Conservation (phyloP, 2,329 filamentous ascomycete genomes). For the Mycosphaerelloides madeirae region DNA sequence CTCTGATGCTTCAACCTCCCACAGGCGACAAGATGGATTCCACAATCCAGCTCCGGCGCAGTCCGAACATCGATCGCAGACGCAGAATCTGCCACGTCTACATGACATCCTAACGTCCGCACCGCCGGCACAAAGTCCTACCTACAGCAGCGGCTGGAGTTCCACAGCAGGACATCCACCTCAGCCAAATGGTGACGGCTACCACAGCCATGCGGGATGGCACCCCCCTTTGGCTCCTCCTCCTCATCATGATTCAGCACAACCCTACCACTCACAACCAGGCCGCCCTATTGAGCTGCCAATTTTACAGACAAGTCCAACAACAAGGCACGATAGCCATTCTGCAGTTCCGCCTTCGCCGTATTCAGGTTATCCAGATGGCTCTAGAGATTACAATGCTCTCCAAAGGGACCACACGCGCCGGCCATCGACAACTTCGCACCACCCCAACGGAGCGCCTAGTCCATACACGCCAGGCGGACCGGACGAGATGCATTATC, state of each 20-base stretch:
- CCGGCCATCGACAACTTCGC: constrained; percentile 20
- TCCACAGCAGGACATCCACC: constrained; percentile 9
- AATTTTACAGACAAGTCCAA: constrained; percentile 27
- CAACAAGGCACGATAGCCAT: constrained; percentile 20
- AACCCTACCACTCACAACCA: constrained; percentile 14
- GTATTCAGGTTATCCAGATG: constrained; percentile 21
- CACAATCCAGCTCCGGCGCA: constrained; percentile 10
- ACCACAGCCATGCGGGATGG: constrained; percentile 13
- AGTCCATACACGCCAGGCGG: constrained; percentile 23
- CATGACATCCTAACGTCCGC: constrained; percentile 28
- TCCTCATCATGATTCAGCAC: constrained; percentile 12
- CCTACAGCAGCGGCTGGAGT: constrained; percentile 15
- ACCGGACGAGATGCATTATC: constrained; percentile 21
- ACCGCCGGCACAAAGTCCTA: constrained; percentile 11
- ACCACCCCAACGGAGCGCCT: constrained; percentile 21
- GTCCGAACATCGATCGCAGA: constrained; percentile 20
- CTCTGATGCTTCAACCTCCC: constrained; percentile 12
- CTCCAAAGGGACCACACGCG: constrained; percentile 18
- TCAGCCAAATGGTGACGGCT: constrained; percentile 17
- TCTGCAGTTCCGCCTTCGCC: constrained; percentile 19
- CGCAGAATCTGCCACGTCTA: constrained; percentile 26
- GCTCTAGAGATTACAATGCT: constrained; percentile 19
- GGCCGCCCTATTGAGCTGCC: constrained; percentile 26
- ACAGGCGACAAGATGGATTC: constrained; percentile 18
- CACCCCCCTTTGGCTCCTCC: constrained; percentile 23